These are phyloP conservation scores for Voacanga thouarsii DNA, from an alignment of 257 asterid species.

Conservation along the genomic window DNA sequence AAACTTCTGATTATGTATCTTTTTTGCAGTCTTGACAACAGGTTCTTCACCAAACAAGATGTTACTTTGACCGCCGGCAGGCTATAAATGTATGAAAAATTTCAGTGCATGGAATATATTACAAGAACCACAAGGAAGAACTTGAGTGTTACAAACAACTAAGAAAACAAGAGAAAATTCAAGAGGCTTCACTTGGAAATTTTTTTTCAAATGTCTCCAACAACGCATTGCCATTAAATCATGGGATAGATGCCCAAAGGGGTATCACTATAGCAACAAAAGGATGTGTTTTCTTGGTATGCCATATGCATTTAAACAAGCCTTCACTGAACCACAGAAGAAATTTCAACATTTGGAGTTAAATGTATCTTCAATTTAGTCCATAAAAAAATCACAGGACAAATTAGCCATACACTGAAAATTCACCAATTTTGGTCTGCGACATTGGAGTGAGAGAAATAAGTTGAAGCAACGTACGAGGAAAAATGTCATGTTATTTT, in stretches of 20 bases:
- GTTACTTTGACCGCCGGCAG: conserved; percentile 92
- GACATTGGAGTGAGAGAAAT: not conserved
- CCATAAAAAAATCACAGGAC: not conserved
- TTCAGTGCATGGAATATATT: not conserved
- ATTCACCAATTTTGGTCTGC: not conserved
- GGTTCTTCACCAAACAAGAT: conserved; percentile 79
- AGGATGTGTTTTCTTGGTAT: not conserved
- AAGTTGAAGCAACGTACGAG: not conserved
- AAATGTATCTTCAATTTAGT: not conserved
- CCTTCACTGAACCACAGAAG: not conserved
- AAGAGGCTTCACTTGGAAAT: not conserved
- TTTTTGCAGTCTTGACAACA: conserved; percentile 52
- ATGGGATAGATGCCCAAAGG: not conserved
- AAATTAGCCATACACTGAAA: not conserved
- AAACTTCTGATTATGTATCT: conserved; percentile 80
- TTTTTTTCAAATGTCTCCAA: not conserved
- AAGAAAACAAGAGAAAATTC: not conserved
- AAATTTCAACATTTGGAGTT: not conserved
- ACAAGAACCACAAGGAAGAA: too few species aligned
- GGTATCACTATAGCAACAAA: not conserved
- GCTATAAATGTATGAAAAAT: conserved; percentile 38
- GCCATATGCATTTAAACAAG: not conserved
- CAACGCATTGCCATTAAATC: not conserved
- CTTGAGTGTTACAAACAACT: not conserved
- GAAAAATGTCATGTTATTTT: not conserved